phyloP scores from a whole-genome alignment of 495 filamentous ascomycete species.

The Thozetella sp. region DNA sequence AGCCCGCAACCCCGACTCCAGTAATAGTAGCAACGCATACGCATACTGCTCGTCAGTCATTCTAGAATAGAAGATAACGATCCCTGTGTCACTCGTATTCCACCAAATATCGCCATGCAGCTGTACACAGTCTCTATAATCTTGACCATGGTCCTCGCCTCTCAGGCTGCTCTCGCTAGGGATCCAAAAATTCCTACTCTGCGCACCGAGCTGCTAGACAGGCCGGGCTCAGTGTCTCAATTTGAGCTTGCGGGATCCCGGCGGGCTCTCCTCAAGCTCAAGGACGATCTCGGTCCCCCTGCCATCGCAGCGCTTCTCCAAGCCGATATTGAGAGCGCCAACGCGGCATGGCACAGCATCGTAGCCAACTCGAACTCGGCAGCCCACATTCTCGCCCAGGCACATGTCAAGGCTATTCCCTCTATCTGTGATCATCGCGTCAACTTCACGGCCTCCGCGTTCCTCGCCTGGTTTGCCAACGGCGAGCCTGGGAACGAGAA shows the following conservation, averaged over 20 bases:
- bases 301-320: constrained; percentile 11
- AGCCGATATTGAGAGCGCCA: constrained; percentile 14
- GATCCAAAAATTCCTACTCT: not conserved
- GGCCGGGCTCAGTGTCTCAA: not conserved
- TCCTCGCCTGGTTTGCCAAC: constrained; percentile 14
- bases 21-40: no score
- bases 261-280: constrained; percentile 15
- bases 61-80: no score
- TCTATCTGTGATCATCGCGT: not conserved
- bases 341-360: constrained; percentile 14
- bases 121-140: not conserved
- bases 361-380: constrained; percentile 8
- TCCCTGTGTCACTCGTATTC: not conserved
- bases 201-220: not conserved
- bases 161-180: not conserved
- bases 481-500: constrained; percentile 15
- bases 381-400: constrained; percentile 8
- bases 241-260: constrained; percentile 12
- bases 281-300: constrained; percentile 14
- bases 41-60: no score
- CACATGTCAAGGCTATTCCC: constrained; percentile 2
- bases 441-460: constrained; percentile 15
- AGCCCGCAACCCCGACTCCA: no score
- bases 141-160: not conserved
- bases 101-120: not conserved